Evolutionary conservation across 2,329 filamentous ascomycete species (phyloP).

Genomic region (Mycocentrospora acerina): DNA sequence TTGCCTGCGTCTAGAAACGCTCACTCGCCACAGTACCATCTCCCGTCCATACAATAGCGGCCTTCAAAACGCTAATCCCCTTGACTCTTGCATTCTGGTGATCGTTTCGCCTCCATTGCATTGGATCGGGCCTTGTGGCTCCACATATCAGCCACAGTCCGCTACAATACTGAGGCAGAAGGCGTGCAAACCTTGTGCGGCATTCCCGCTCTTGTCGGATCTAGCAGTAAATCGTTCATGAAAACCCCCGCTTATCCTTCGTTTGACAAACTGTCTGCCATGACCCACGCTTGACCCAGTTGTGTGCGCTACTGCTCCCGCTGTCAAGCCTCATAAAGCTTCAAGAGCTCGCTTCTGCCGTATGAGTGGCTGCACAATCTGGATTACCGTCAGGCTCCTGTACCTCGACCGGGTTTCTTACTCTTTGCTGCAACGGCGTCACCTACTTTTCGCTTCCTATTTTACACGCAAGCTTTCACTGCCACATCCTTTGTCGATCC

Average conservation of each 20-base stretch:
- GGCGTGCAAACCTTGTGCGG: constrained; percentile 33
- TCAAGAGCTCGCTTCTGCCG: constrained; percentile 26
- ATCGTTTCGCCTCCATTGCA: constrained; percentile 41
- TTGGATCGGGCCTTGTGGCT: constrained; percentile 34
- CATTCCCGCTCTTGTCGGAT: constrained; percentile 28
- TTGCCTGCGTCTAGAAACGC: constrained; percentile 39
- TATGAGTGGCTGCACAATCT: constrained; percentile 38
- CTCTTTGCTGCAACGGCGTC: constrained; percentile 36
- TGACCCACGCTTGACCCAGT: constrained; percentile 29
- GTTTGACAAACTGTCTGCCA: constrained; percentile 24
- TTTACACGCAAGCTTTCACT: constrained; percentile 35
- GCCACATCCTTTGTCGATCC: constrained; percentile 37
- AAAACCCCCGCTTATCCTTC: constrained; percentile 24
- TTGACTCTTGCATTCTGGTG: constrained; percentile 18
- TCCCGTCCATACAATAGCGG: not conserved
- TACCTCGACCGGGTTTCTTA: constrained; percentile 33
- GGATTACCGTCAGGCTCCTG: constrained; percentile 41
- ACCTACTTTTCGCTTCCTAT: constrained; percentile 36
- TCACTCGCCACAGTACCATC: constrained; percentile 39
- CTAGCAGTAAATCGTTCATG: constrained; percentile 24
- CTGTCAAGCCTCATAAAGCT: constrained; percentile 37
- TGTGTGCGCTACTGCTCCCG: constrained; percentile 17
- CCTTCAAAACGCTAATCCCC: constrained; percentile 8
- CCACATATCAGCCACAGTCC: constrained; percentile 35
- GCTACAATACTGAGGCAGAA: constrained; percentile 41